Percentiles rank a stretch among this genome's conserved stretches.
These are phyloP conservation scores for Funneliformis caledonium DNA, from an alignment of 371 early-diverging fungal species.

Conservation along the genomic window DNA sequence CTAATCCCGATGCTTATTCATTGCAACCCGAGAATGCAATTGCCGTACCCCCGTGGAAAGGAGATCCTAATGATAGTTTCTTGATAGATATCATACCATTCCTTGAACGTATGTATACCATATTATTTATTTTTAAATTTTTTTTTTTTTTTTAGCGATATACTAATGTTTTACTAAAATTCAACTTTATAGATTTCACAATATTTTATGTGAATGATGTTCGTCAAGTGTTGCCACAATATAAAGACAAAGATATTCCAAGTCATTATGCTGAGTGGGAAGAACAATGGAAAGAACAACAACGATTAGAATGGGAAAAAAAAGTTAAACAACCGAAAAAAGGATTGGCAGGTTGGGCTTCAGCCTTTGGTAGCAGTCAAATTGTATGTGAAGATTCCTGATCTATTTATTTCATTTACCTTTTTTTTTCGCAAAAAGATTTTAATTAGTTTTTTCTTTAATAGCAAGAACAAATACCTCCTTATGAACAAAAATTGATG, in stretches of 20 bases:
- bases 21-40: constrained; percentile 94
- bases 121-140: neutral
- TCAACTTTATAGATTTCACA: constrained; percentile 59
- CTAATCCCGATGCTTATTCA: constrained; percentile 77
- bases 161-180: neutral
- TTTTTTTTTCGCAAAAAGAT: neutral
- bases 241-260: constrained; percentile 72
- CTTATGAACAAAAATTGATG: constrained; percentile 61
- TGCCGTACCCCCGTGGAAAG: constrained; percentile 83
- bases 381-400: constrained; percentile 48
- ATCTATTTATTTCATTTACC: constrained; percentile 42
- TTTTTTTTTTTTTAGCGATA: neutral
- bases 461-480: constrained; percentile 44
- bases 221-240: constrained; percentile 68
- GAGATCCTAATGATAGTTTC: constrained; percentile 81
- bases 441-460: neutral
- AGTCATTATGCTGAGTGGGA: constrained; percentile 74
- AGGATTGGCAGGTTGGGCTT: constrained; percentile 48
- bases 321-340: constrained; percentile 62
- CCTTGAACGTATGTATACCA: constrained; percentile 70
- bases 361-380: constrained; percentile 53
- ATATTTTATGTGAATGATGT: constrained; percentile 78
- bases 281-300: constrained; percentile 64
- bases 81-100: constrained; percentile 87
- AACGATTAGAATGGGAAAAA: constrained; percentile 72